Evolutionary conservation across 352 stramenopile genomes (phyloP).

Genomic region (Phytophthora syringae): DNA sequence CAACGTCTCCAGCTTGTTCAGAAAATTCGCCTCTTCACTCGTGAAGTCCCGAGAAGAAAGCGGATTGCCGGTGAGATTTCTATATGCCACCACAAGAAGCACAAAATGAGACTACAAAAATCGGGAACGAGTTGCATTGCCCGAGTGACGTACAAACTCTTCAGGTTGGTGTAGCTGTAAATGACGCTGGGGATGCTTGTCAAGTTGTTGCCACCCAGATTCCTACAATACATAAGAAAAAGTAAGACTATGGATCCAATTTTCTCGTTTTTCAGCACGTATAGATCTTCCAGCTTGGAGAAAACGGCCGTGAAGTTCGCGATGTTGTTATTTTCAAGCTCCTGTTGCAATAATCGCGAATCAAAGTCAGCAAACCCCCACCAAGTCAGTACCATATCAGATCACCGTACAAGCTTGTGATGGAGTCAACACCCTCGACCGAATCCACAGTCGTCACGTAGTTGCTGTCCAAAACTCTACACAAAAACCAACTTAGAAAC

Average conservation of each 20-base stretch:
- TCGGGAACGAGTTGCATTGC: neutral
- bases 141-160: slow-evolving; percentile 41
- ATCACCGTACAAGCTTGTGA: slow-evolving; percentile 24
- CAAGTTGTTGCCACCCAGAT: slow-evolving; percentile 61
- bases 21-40: slow-evolving; percentile 34
- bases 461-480: slow-evolving; percentile 39
- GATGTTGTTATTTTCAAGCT: slow-evolving; percentile 71
- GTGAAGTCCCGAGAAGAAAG: slow-evolving; percentile 41
- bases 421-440: slow-evolving; percentile 24
- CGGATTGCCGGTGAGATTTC: slow-evolving; percentile 48
- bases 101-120: neutral
- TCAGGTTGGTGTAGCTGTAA: slow-evolving; percentile 54
- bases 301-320: slow-evolving; percentile 57
- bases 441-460: slow-evolving; percentile 30
- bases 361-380: neutral
- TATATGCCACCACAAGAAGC: neutral
- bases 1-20: slow-evolving; percentile 36
- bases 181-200: slow-evolving; percentile 51
- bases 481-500: neutral
- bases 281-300: slow-evolving; percentile 35
- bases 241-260: neutral
- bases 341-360: slow-evolving; percentile 6
- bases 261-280: neutral
- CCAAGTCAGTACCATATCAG: neutral
- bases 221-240: slow-evolving; percentile 18